Percentiles rank a stretch among this genome's conserved stretches.
phyloP scores from a whole-genome alignment of 2,329 filamentous ascomycete species.

The Apiospora marii region DNA sequence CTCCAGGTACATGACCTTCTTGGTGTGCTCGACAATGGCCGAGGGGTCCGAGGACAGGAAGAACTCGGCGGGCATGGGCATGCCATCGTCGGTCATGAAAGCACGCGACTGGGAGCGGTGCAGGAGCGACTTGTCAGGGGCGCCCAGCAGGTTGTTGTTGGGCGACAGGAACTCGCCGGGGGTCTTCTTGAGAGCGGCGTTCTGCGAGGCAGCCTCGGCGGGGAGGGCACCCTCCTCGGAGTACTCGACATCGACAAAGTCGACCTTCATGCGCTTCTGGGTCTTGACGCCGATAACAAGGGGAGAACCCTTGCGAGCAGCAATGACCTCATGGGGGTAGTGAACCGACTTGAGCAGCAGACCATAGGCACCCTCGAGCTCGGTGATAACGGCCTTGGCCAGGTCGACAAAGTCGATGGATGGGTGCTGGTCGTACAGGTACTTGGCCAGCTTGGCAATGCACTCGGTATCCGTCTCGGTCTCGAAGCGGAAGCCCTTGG shows the following conservation, averaged over 20 bases:
- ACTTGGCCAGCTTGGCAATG: conserved; percentile 98
- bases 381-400: conserved; percentile 96
- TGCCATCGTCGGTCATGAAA: conserved; percentile 98
- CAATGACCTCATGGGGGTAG: conserved; percentile 97
- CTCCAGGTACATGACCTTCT: conserved; percentile 99
- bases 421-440: conserved; percentile 94
- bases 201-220: conserved; percentile 94
- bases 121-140: conserved; percentile 95
- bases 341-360: conserved; percentile 97
- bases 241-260: conserved; percentile 99
- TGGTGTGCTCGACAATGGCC: conserved; percentile 98
- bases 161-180: conserved; percentile 73
- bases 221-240: conserved; percentile 87
- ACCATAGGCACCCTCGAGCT: conserved; percentile 97
- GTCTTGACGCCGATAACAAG: conserved; percentile 97
- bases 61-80: conserved; percentile 98
- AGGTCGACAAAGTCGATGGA: conserved; percentile 95
- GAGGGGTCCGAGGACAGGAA: conserved; percentile 99
- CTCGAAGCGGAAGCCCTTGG: conserved; percentile 98
- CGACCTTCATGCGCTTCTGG: conserved; percentile 99
- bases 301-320: conserved; percentile 97
- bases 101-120: conserved; percentile 98
- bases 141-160: conserved; percentile 73
- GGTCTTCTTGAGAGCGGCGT: conserved; percentile 93
- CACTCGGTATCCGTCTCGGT: conserved; percentile 99